Evolutionary conservation across 352 stramenopile species (phyloP), one percentile per base, ranked within the genome.

Genomic region (Globisporangium barbulae): DNA sequence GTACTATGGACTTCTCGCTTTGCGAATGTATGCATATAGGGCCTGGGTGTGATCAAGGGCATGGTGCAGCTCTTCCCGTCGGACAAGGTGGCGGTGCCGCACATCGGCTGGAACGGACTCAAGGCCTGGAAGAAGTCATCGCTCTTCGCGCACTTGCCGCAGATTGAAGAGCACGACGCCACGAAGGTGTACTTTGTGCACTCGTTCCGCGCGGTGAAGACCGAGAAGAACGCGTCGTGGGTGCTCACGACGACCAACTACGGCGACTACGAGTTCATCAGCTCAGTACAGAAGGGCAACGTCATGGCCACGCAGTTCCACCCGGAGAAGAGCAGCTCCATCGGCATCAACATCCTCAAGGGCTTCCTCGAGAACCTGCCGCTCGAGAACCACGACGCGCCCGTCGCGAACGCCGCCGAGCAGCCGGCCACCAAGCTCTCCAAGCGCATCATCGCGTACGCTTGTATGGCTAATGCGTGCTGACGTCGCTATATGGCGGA

Each of bases 91-190:
- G 73, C 80, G 9, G 96, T 99, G 35, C 97, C 97, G 21, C 96
- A 99, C 73, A 99, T 99, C 73, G 97, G 97, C 64, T 99, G 97
- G 97, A 99, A 99, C 79, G 96, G 93, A 28, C 61, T 98, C n/a
- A 93, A 83, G 35, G 69, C 85, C 30, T 93, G 93, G 71, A 97
- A 98, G 71, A 68, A 89, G 35, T 95, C 86, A 63, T 69, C 74
- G 30, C 70, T 96, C 19, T 90, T 94, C 25, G 69, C 76, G 45
- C 54, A 79, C 5, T 42, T 89, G 35, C 65, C 83, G 2, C 17
- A 63, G 1, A 66, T 66, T n/a, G 73, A 77, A 5, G 61, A 73
- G 8, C 63, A 71, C 50, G 64, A 74, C 47, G 64, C 69, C 31
- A 71, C 75, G 21, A 88, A 89, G 47, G 83, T 97, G 3, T 99